These are phyloP conservation scores for Colletotrichum eremochloae DNA, from an alignment of 2,329 filamentous ascomycete genomes.

Conservation along the genomic window DNA sequence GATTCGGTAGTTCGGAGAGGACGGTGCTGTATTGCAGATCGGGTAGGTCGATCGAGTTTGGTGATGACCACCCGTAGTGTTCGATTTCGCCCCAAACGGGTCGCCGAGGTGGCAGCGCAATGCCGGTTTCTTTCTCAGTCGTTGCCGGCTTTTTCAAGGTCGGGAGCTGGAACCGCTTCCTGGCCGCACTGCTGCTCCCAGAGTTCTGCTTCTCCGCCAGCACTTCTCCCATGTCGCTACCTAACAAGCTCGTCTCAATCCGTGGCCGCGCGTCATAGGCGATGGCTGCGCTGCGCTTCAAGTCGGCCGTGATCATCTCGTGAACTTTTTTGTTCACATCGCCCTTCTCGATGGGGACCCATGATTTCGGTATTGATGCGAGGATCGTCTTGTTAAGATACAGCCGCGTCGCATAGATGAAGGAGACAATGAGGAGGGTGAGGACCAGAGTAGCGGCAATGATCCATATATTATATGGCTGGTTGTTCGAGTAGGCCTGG, in stretches of 20 bases:
- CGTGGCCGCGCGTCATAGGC: constrained; percentile 83
- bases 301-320: constrained; percentile 78
- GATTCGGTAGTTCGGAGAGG: constrained; percentile 84
- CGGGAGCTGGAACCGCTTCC: constrained; percentile 45
- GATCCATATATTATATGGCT: constrained; percentile 86
- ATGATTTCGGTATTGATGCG: constrained; percentile 85
- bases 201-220: constrained; percentile 43
- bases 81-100: constrained; percentile 84
- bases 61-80: constrained; percentile 91
- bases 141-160: constrained; percentile 54
- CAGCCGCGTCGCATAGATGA: constrained; percentile 86
- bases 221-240: constrained; percentile 35
- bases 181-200: constrained; percentile 32
- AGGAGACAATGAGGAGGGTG: constrained; percentile 76
- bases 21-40: constrained; percentile 88
- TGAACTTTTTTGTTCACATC: constrained; percentile 83
- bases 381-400: constrained; percentile 88
- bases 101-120: constrained; percentile 64
- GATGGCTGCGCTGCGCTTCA: constrained; percentile 83
- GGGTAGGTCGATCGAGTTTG: constrained; percentile 78
- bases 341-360: constrained; percentile 87
- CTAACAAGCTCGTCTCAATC: constrained; percentile 54
- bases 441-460: constrained; percentile 82
- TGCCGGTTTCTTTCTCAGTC: constrained; percentile 54
- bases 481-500: constrained; percentile 76